A percentile compares a stretch with the other conserved stretches of the same genome.
Conservation (phyloP, 1,284 basidiomycete genomes). For the Lentinus polychrous region DNA sequence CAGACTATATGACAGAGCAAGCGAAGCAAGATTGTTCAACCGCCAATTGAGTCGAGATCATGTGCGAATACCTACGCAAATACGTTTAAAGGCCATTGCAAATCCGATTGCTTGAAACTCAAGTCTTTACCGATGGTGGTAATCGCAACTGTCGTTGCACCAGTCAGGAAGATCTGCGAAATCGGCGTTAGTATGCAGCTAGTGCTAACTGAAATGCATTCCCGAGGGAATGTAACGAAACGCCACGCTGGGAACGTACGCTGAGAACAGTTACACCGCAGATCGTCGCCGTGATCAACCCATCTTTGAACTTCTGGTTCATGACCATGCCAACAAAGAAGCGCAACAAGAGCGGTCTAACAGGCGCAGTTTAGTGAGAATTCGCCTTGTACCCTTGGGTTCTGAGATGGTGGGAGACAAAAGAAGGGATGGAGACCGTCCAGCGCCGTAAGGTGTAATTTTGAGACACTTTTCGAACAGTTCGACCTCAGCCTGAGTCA, state of each 20-base stretch:
- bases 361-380: too few species aligned
- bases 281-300: constrained; percentile 10
- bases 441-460: too few species aligned
- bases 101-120: constrained; percentile 26
- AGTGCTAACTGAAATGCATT: neutral
- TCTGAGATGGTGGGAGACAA: too few species aligned
- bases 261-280: constrained; percentile 14
- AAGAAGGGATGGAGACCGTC: too few species aligned
- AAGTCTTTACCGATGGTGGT: constrained; percentile 35
- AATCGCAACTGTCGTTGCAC: constrained; percentile 34
- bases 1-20: constrained; percentile 15
- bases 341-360: too few species aligned
- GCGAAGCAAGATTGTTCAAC: neutral
- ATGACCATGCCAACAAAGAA: neutral
- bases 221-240: neutral
- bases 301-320: constrained; percentile 7
- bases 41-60: neutral
- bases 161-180: constrained; percentile 30
- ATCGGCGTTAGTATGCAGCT: neutral
- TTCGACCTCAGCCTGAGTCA: too few species aligned
- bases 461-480: too few species aligned
- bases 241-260: constrained; percentile 5
- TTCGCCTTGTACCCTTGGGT: too few species aligned
- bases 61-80: constrained; percentile 25
- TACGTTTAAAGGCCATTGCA: constrained; percentile 38